Conservation (phyloP, 1,284 basidiomycete genomes). For the Ceratobasidium sp. region DNA sequence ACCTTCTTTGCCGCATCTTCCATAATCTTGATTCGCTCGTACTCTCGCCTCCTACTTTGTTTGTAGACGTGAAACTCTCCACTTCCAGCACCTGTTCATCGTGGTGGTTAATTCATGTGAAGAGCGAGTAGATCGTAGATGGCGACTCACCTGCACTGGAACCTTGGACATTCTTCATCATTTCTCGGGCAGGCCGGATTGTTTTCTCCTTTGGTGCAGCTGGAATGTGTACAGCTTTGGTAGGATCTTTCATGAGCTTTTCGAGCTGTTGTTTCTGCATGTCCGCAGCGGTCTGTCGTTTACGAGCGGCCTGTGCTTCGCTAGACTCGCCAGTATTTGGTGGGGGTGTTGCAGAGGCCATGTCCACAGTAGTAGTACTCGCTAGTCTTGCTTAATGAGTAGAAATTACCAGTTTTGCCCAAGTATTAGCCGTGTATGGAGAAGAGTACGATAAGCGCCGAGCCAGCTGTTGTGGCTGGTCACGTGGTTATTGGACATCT, state of each 20-base stretch:
- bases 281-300: constrained; percentile 69
- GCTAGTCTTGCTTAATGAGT: background rate
- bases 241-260: constrained; percentile 87
- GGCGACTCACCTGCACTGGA: constrained; percentile 76
- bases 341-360: constrained; percentile 29
- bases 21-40: constrained; percentile 92
- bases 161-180: constrained; percentile 98
- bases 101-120: background rate
- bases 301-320: constrained; percentile 58
- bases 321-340: constrained; percentile 4
- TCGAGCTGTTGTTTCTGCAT: constrained; percentile 83
- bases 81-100: constrained; percentile 75
- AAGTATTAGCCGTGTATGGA: background rate
- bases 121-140: background rate
- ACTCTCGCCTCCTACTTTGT: constrained; percentile 92
- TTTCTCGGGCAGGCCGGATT: constrained; percentile 85
- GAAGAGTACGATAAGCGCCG: constrained; percentile 10
- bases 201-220: constrained; percentile 80
- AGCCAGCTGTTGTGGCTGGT: constrained; percentile 14
- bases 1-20: constrained; percentile 87
- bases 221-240: constrained; percentile 83
- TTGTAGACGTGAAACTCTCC: constrained; percentile 99
- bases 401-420: background rate
- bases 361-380: background rate
- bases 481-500: constrained; percentile 11